Percentiles rank a stretch among this genome's conserved stretches.
Evolutionary conservation across 1,284 basidiomycete species (phyloP).

Genomic region (Boletus semigastroideus): DNA sequence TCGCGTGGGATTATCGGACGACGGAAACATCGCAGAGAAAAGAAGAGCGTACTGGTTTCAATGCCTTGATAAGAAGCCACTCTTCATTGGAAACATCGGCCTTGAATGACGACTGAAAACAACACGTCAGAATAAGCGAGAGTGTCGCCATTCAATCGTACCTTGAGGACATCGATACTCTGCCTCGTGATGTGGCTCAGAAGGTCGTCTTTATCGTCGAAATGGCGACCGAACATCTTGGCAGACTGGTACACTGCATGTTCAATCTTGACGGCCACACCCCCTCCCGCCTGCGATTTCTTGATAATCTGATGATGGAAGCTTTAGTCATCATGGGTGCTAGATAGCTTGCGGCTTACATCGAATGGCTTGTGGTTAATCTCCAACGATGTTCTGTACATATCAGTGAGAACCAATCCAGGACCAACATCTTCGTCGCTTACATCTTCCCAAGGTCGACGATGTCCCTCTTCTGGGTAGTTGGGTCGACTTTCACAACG

Average conservation of each 20-base stretch:
- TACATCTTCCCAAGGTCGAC: conserved; percentile 94
- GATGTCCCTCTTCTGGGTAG: conserved; percentile 88
- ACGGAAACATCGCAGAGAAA: neutral
- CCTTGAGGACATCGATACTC: conserved; percentile 95
- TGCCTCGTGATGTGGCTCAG: conserved; percentile 89
- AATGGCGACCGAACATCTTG: conserved; percentile 92
- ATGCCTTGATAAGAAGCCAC: conserved; percentile 90
- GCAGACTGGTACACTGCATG: conserved; percentile 95
- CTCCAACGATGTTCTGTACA: conserved; percentile 82
- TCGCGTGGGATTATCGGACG: conserved; percentile 3
- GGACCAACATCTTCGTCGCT: conserved; percentile 32
- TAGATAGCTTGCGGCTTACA: conserved; percentile 40
- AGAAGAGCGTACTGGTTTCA: conserved; percentile 72
- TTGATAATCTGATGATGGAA: conserved; percentile 71
- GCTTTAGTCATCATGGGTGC: conserved; percentile 1
- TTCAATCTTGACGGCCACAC: conserved; percentile 99
- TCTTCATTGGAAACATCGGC: conserved; percentile 89
- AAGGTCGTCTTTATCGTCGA: conserved; percentile 95
- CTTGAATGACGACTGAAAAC: conserved; percentile 76
- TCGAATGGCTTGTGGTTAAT: conserved; percentile 89
- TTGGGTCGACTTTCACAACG: conserved; percentile 87
- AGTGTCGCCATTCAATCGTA: conserved; percentile 26
- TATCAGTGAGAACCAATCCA: conserved; percentile 6
- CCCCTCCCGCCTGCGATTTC: conserved; percentile 90
- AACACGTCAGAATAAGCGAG: conserved; percentile 4